These are phyloP conservation scores for Onygenales sp. DNA, from an alignment of 2,329 filamentous ascomycete species.

Conservation along the genomic window DNA sequence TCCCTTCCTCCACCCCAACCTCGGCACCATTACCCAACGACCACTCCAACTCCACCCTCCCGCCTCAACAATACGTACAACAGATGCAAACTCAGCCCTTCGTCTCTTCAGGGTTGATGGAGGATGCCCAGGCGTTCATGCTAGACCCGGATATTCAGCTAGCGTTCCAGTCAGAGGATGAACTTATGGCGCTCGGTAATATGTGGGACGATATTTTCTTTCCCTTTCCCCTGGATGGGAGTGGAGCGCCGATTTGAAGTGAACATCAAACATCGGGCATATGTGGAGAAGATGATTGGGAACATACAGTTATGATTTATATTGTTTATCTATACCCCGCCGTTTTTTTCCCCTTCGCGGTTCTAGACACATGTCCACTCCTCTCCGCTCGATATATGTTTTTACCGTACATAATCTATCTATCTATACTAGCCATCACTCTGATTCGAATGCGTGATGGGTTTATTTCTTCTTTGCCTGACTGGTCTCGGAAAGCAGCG, in stretches of 20 bases:
- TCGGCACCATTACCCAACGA: too few relatives aligned
- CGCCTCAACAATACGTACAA: too few relatives aligned
- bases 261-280: not conserved
- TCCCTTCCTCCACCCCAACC: not conserved
- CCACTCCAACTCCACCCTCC: too few relatives aligned
- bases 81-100: not conserved
- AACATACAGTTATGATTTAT: not conserved
- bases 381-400: not conserved
- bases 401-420: not conserved
- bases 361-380: not conserved
- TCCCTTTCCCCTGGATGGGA: constrained; percentile 1
- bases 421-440: not conserved
- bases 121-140: not conserved
- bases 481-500: too few relatives aligned
- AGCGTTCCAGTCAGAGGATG: not conserved
- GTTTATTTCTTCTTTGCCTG: too few relatives aligned
- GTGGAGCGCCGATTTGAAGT: not conserved
- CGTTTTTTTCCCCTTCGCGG: too few relatives aligned
- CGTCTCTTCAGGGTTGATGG: not conserved
- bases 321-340: not conserved
- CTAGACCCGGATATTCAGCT: not conserved
- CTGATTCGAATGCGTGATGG: too few relatives aligned
- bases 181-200: constrained; percentile 4
- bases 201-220: constrained; percentile 12
- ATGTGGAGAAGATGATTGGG: not conserved